Percentiles rank a stretch among this genome's conserved stretches.
Evolutionary conservation across 441 rosid species (phyloP).

Genomic region (Viola pubescens): DNA sequence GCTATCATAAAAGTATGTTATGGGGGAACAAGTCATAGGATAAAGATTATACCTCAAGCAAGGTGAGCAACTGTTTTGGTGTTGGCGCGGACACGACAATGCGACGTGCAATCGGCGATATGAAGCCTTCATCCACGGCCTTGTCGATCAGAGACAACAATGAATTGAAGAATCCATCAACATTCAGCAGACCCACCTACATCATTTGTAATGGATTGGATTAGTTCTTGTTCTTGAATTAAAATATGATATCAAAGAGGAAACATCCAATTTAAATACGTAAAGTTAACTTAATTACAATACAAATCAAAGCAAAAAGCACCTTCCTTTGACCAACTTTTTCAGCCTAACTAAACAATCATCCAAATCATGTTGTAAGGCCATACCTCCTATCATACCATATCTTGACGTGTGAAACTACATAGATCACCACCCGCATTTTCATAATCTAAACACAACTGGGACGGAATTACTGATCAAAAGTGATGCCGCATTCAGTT

Average conservation of each 20-base stretch:
- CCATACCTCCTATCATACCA: conserved; percentile 17
- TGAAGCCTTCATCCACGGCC: conserved; percentile 93
- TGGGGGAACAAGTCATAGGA: too few relatives aligned
- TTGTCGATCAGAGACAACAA: conserved; percentile 72
- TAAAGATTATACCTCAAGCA: conserved; percentile 56
- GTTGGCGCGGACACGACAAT: conserved; percentile 84
- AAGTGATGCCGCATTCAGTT: neutral
- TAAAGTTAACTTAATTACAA: conserved; percentile 6
- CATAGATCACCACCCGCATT: conserved; percentile 23
- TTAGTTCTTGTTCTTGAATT: conserved; percentile 21
- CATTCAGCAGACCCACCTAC: conserved; percentile 94
- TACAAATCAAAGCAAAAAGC: conserved; percentile 13
- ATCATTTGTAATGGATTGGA: neutral
- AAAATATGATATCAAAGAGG: neutral
- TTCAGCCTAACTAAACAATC: conserved; percentile 9
- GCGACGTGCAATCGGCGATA: conserved; percentile 55
- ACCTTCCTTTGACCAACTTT: conserved; percentile 26
- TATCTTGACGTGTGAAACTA: conserved; percentile 40
- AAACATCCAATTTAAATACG: conserved; percentile 1
- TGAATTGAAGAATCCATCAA: conserved; percentile 90
- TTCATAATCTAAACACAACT: neutral
- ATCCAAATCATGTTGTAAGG: conserved; percentile 14
- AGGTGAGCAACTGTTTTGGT: conserved; percentile 67
- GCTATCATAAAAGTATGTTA: too few relatives aligned
- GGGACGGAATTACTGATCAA: neutral